These are phyloP conservation scores for Trichosporon coremiiforme DNA, from an alignment of 1,284 basidiomycete genomes.

Conservation along the genomic window DNA sequence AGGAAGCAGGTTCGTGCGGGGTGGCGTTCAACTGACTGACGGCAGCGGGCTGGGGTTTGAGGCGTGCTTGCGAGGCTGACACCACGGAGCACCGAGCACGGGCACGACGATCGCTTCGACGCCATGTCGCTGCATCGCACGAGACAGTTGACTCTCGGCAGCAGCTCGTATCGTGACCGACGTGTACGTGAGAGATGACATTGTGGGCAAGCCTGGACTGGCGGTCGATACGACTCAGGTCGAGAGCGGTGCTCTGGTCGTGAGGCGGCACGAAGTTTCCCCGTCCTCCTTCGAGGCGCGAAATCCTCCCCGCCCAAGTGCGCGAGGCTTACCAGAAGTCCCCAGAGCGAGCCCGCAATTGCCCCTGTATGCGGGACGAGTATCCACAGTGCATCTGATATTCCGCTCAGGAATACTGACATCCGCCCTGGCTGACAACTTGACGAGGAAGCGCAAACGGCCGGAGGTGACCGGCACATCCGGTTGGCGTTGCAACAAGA, in stretches of 20 bases:
- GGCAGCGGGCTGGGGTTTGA: neutral
- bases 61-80: constrained; percentile 1
- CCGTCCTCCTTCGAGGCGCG: neutral
- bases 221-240: neutral
- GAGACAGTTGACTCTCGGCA: neutral
- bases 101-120: neutral
- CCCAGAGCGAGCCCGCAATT: neutral
- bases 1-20: neutral
- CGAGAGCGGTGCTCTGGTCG: neutral
- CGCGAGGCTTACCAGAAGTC: neutral
- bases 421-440: neutral
- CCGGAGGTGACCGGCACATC: neutral
- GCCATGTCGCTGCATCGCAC: neutral
- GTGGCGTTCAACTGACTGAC: neutral
- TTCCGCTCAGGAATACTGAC: neutral
- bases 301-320: neutral
- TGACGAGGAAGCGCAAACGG: neutral
- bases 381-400: too few species aligned
- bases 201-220: neutral
- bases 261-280: neutral
- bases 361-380: neutral
- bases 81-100: neutral
- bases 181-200: neutral
- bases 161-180: neutral
- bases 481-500: neutral